These are phyloP conservation scores for Piloderma croceum DNA, from an alignment of 768 basidiomycete genomes.

Conservation along the genomic window DNA sequence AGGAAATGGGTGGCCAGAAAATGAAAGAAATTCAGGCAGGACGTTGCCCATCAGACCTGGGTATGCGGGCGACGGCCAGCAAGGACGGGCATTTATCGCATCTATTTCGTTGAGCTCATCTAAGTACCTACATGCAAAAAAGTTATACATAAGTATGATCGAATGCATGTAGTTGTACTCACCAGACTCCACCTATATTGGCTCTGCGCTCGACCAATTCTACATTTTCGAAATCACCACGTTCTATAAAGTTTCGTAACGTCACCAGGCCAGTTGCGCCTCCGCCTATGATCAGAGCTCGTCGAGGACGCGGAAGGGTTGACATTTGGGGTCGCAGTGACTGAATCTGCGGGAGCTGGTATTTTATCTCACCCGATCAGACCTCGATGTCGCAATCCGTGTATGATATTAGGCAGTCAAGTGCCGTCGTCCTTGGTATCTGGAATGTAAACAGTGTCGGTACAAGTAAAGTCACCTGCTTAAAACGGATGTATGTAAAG, in stretches of 20 bases:
- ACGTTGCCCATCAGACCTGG: constrained; percentile 46
- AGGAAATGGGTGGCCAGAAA: constrained; percentile 27
- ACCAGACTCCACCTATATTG: constrained; percentile 51
- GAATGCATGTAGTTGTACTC: constrained; percentile 5
- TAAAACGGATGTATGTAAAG: too few species aligned
- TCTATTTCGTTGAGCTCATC: too few species aligned
- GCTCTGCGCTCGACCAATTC: constrained; percentile 40
- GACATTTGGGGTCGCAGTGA: too few species aligned
- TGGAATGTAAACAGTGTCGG: too few species aligned
- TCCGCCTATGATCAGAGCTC: constrained; percentile 41
- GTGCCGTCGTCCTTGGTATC: too few species aligned
- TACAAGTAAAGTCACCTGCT: too few species aligned
- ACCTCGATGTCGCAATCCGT: too few species aligned
- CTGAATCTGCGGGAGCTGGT: too few species aligned
- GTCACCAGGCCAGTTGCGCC: constrained; percentile 45
- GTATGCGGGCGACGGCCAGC: constrained; percentile 46
- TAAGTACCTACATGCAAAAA: too few species aligned
- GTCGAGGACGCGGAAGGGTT: constrained; percentile 8
- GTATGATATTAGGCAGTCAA: too few species aligned
- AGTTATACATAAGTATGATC: too few species aligned
- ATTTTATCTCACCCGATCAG: too few species aligned
- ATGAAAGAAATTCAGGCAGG: constrained; percentile 34
- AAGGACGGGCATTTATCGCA: constrained; percentile 1
- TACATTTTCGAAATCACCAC: constrained; percentile 37
- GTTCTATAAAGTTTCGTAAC: constrained; percentile 41